Evolutionary conservation across 148 eudicot genomes (phyloP).

Genomic region (Rhododendron simsii): DNA sequence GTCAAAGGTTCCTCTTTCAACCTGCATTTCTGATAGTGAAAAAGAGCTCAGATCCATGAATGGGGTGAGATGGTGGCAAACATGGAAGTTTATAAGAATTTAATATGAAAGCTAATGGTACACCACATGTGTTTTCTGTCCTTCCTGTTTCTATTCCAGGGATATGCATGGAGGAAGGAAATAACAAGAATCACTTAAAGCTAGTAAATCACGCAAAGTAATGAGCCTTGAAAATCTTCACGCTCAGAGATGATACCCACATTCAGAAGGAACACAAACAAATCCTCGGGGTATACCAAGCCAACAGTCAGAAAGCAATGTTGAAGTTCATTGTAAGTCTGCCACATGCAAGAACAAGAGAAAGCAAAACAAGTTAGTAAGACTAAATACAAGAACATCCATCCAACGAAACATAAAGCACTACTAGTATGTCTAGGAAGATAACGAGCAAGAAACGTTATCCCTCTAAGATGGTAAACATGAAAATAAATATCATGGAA

Average conservation of each 20-base stretch:
- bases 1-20: constrained; percentile 85
- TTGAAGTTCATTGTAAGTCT: constrained; percentile 95
- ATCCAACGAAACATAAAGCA: neutral
- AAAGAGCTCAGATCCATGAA: constrained; percentile 14
- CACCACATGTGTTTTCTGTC: neutral
- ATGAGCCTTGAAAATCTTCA: neutral
- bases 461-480: neutral
- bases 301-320: constrained; percentile 92
- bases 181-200: constrained; percentile 4
- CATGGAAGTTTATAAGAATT: neutral
- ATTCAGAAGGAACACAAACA: constrained; percentile 77
- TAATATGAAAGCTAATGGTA: neutral
- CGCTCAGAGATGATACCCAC: constrained; percentile 42
- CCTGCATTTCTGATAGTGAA: constrained; percentile 76
- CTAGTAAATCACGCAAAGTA: neutral
- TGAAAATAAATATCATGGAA: neutral
- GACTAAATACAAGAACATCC: neutral
- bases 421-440: neutral
- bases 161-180: neutral
- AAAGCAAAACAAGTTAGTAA: neutral
- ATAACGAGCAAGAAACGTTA: neutral
- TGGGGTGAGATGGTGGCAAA: constrained; percentile 1
- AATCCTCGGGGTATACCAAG: constrained; percentile 84
- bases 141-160: neutral
- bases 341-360: constrained; percentile 22